Conservation (phyloP, 2,329 filamentous ascomycete species). For the Hypoxylon sp. region DNA sequence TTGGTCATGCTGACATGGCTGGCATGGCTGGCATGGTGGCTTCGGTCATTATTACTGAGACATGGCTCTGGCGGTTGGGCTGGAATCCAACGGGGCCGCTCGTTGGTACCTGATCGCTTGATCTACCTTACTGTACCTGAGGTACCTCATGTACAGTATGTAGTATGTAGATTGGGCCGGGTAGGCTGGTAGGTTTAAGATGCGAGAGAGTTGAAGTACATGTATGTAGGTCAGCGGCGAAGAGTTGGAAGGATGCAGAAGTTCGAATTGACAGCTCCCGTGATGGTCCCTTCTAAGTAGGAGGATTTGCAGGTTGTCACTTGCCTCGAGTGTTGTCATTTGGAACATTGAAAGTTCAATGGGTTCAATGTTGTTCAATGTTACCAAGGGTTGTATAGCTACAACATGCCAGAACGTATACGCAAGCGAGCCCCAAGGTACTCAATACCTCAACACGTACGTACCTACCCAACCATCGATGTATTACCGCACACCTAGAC, state of each 20-base stretch:
- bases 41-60: constrained; percentile 46
- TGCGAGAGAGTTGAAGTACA: background rate
- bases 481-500: background rate
- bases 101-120: constrained; percentile 53
- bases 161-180: constrained; percentile 14
- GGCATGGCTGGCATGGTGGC: constrained; percentile 41
- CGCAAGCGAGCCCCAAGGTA: constrained; percentile 8
- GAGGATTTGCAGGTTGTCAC: background rate
- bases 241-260: constrained; percentile 35
- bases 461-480: background rate
- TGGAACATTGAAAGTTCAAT: background rate
- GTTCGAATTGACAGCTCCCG: constrained; percentile 10
- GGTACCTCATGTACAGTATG: constrained; percentile 20
- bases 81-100: constrained; percentile 50
- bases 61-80: constrained; percentile 52
- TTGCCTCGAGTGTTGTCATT: background rate
- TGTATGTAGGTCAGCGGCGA: constrained; percentile 43
- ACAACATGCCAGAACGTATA: constrained; percentile 3
- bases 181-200: constrained; percentile 18
- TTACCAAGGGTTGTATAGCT: constrained; percentile 17
- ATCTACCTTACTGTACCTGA: constrained; percentile 41
- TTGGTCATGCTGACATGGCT: constrained; percentile 51
- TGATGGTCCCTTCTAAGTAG: background rate
- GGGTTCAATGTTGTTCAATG: too few species aligned
- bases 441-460: constrained; percentile 10